phyloP scores from a whole-genome alignment of 2,329 filamentous ascomycete genomes.

The Sordariomycetes sp. region DNA sequence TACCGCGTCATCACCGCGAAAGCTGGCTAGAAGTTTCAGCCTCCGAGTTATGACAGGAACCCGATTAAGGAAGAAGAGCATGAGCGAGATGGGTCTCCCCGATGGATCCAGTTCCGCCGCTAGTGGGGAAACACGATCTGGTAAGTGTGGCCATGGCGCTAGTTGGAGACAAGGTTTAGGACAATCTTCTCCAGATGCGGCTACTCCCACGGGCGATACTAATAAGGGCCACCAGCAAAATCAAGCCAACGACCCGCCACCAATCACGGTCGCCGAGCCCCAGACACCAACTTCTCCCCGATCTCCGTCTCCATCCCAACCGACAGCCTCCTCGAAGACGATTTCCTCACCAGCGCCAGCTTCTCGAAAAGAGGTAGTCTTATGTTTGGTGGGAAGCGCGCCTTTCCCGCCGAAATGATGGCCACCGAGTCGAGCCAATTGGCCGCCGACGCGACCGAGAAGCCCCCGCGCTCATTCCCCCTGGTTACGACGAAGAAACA shows the following conservation, averaged over 20 bases:
- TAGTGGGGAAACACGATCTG: neutral
- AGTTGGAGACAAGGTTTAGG: neutral
- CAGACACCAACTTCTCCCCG: constrained; percentile 27
- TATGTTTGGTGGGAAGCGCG: constrained; percentile 42
- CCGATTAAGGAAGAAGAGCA: constrained; percentile 3
- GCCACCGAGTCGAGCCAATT: constrained; percentile 10
- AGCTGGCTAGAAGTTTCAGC: neutral
- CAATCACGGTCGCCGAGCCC: neutral
- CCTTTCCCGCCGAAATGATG: neutral
- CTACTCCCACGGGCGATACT: neutral
- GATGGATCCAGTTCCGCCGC: neutral
- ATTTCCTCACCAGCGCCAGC: constrained; percentile 42
- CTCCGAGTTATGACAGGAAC: constrained; percentile 1
- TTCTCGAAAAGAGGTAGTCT: constrained; percentile 56
- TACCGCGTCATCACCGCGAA: neutral
- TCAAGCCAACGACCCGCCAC: constrained; percentile 2
- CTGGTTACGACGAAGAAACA: constrained; percentile 2
- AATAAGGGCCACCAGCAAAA: neutral
- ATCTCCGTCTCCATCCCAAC: constrained; percentile 47
- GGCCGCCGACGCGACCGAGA: constrained; percentile 9
- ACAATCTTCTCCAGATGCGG: constrained; percentile 2
- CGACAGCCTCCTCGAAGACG: constrained; percentile 45
- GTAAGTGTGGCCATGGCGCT: neutral
- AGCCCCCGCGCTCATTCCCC: neutral
- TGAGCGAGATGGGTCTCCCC: neutral